Evolutionary conservation across 2,329 filamentous ascomycete species (phyloP).

Genomic region (Fusarium nisikadoi): DNA sequence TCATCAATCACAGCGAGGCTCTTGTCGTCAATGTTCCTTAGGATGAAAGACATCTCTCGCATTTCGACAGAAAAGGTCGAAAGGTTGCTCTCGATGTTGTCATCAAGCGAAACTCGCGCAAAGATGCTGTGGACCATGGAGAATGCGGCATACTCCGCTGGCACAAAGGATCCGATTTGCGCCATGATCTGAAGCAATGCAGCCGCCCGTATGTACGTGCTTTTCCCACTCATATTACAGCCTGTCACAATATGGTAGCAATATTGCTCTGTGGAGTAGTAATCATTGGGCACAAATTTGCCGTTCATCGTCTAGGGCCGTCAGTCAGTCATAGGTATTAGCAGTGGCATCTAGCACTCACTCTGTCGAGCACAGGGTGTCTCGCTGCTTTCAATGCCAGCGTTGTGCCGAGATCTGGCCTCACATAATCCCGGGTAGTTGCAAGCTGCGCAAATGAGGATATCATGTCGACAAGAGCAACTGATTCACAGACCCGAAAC

Average conservation of each 20-base stretch:
- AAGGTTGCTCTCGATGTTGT: slow-evolving; percentile 88
- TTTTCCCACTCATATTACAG: slow-evolving; percentile 98
- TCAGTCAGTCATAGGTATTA: background rate
- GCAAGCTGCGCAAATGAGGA: slow-evolving; percentile 79
- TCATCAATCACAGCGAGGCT: slow-evolving; percentile 91
- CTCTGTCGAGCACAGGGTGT: slow-evolving; percentile 82
- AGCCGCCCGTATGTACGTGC: slow-evolving; percentile 89
- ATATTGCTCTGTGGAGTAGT: slow-evolving; percentile 81
- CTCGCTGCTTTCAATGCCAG: slow-evolving; percentile 79
- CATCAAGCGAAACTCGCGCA: slow-evolving; percentile 85
- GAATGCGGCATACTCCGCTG: slow-evolving; percentile 84
- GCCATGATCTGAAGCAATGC: slow-evolving; percentile 92
- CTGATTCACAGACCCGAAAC: slow-evolving; percentile 86
- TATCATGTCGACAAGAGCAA: slow-evolving; percentile 90
- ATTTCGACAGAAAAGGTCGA: slow-evolving; percentile 96
- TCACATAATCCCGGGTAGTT: slow-evolving; percentile 67
- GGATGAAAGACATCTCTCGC: slow-evolving; percentile 93
- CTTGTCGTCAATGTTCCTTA: slow-evolving; percentile 79
- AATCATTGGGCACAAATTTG: slow-evolving; percentile 87
- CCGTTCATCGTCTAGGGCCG: slow-evolving; percentile 64
- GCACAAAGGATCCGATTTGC: slow-evolving; percentile 91
- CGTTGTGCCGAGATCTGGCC: slow-evolving; percentile 74
- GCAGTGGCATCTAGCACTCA: slow-evolving; percentile 31
- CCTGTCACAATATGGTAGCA: slow-evolving; percentile 95
- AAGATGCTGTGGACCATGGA: slow-evolving; percentile 86